phyloP scores from a whole-genome alignment of 1,284 basidiomycete species.

The Austroboletus rostrupii region DNA sequence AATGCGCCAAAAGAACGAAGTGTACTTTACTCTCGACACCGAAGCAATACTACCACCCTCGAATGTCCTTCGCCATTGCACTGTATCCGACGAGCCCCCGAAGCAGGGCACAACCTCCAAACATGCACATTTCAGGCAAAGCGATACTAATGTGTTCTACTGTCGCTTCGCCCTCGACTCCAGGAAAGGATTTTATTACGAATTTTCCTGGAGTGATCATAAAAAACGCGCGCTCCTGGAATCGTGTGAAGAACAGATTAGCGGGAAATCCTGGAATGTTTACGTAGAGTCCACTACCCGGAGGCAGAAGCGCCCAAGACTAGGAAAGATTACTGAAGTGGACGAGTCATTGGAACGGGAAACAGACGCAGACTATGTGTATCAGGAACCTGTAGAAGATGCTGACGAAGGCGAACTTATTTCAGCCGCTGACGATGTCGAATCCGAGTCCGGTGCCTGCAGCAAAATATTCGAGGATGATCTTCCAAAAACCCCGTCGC shows the following conservation, averaged over 20 bases:
- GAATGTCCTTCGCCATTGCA: conserved; percentile 49
- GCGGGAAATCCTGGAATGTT: conserved; percentile 29
- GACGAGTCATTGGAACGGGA: conserved; percentile 15
- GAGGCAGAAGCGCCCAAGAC: conserved; percentile 15
- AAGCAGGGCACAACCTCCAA: conserved; percentile 11
- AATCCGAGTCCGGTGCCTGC: conserved; percentile 9
- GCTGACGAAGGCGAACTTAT: conserved; percentile 14
- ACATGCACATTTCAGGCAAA: conserved; percentile 5
- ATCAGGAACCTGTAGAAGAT: conserved; percentile 11
- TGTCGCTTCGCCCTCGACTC: conserved; percentile 61
- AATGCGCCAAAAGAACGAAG: conserved; percentile 51
- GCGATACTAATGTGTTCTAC: conserved; percentile 34
- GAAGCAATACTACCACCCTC: conserved; percentile 46
- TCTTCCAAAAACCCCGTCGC: conserved; percentile 35
- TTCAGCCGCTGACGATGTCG: not conserved
- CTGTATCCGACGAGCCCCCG: conserved; percentile 36
- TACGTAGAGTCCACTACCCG: conserved; percentile 11
- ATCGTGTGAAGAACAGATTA: conserved; percentile 26
- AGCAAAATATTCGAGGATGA: conserved; percentile 12
- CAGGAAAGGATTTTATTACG: conserved; percentile 57
- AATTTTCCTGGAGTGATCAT: conserved; percentile 55
- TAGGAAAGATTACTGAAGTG: conserved; percentile 21
- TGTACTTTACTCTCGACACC: conserved; percentile 58
- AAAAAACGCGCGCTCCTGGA: conserved; percentile 35
- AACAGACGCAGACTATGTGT: conserved; percentile 22